Base-by-base conservation (phyloP, 1,284 basidiomycete species). In the Trametes versicolor region DNA sequence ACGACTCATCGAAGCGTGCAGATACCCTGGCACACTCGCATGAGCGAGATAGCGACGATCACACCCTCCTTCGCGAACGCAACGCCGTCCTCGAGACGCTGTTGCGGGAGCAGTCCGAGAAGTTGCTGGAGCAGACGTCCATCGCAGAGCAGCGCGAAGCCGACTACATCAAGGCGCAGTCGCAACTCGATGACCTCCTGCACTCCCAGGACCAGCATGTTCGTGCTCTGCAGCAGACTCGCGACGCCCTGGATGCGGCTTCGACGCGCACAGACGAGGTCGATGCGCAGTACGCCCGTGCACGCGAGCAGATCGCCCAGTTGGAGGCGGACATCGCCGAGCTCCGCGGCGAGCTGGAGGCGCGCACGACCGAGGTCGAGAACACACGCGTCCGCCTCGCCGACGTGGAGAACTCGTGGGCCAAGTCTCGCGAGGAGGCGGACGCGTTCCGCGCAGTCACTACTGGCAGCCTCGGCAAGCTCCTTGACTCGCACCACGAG, bases 371-470 rank as follows among this genome's bases (percentile, higher is more conserved):
- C 0, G 95, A 97, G 75, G 85, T 88, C 9, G 94, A 96, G 66
- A 77, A 85, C n/a, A 83, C 90, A 0, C 84, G 86, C 48, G 78
- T 81, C 12, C 84, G 90, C 59, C 79, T 94, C 51, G 82, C 84
- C 25, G 93, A 96, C 66, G 88, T 91, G 17, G 94, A 97, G 76
- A 93, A 92, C 71, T 87, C 91, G 12, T 96, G 94, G 91, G 87
- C 93, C 34, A 93, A 93, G 76, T 94, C 94, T 45, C 87, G 95
- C 12, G 94, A 97, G 77, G 96, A 98, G 80, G 93, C 94, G 5
- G 94, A 96, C 75, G 88, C 90, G 2, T 88, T 96, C 76, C 85
- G 95, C 54, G 89, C 90, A 10, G 81, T 96, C 51, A 96, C 95
- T 2, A 95, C 93, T 0, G 90, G 91, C 48, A 86, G 90, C 67